Percentiles rank a stretch among this genome's conserved stretches.
phyloP scores from a whole-genome alignment of 2,329 filamentous ascomycete species.

The Dactylella cylindrospora region DNA sequence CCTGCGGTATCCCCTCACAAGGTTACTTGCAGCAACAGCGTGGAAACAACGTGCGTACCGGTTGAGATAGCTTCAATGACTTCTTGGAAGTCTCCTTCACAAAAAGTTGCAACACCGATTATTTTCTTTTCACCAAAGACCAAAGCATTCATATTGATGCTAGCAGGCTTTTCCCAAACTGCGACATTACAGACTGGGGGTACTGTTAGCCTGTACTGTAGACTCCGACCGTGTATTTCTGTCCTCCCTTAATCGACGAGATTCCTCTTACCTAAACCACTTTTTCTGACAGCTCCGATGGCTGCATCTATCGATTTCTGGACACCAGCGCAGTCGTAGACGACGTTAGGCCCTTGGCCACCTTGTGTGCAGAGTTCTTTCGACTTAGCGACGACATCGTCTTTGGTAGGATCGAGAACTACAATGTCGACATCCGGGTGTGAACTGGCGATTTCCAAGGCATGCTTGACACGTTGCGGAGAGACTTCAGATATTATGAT shows the following conservation, averaged over 20 bases:
- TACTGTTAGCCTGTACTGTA: too few relatives aligned
- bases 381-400: conserved; percentile 24
- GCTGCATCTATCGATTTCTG: conserved; percentile 35
- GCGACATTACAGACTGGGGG: conserved; percentile 42
- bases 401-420: conserved; percentile 25
- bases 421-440: conserved; percentile 25
- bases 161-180: conserved; percentile 37
- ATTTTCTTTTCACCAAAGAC: conserved; percentile 40
- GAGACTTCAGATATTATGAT: conserved; percentile 64
- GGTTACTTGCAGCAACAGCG: conserved; percentile 22
- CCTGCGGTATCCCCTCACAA: conserved; percentile 14
- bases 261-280: conserved; percentile 18
- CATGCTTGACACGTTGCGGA: conserved; percentile 37
- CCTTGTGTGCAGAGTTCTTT: conserved; percentile 33
- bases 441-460: conserved; percentile 22
- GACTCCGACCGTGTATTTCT: too few relatives aligned
- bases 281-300: conserved; percentile 29
- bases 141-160: conserved; percentile 29
- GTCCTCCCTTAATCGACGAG: background rate
- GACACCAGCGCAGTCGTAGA: conserved; percentile 34
- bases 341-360: conserved; percentile 28
- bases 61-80: conserved; percentile 40
- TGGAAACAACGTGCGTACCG: conserved; percentile 23
- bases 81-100: conserved; percentile 37
- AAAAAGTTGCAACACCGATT: conserved; percentile 27